These are phyloP conservation scores for Dissoconium aciculare DNA, from an alignment of 2,329 filamentous ascomycete genomes.

Conservation along the genomic window DNA sequence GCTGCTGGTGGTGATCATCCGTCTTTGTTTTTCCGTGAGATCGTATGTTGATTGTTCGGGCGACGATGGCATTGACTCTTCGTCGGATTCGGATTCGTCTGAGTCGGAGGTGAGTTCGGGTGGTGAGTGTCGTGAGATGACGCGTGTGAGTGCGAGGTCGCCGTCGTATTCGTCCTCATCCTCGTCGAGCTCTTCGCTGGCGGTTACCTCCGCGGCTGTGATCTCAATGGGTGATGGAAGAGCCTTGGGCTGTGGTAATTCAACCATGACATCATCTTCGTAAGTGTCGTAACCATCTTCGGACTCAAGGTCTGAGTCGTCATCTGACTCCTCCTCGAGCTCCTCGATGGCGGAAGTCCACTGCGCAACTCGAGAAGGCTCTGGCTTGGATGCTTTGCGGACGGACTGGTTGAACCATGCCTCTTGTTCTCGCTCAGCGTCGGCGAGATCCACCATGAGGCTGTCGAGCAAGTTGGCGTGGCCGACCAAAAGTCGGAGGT, in stretches of 20 bases:
- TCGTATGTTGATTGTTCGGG: constrained; percentile 32
- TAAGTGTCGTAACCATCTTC: constrained; percentile 41
- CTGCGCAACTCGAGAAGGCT: constrained; percentile 60
- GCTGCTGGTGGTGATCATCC: constrained; percentile 31
- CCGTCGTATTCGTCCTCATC: constrained; percentile 35
- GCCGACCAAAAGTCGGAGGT: constrained; percentile 86
- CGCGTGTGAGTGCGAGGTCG: constrained; percentile 28
- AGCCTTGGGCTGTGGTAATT: constrained; percentile 26
- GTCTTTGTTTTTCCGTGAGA: constrained; percentile 31
- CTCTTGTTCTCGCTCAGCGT: constrained; percentile 90
- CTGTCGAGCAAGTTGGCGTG: constrained; percentile 97
- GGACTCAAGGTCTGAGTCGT: constrained; percentile 29
- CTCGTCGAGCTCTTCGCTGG: constrained; percentile 24
- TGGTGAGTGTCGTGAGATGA: constrained; percentile 29
- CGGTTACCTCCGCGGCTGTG: constrained; percentile 29
- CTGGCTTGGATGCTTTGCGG: constrained; percentile 49
- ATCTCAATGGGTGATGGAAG: constrained; percentile 28
- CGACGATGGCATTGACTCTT: constrained; percentile 34
- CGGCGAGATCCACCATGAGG: constrained; percentile 79
- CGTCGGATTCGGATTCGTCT: constrained; percentile 26
- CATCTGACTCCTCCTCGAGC: constrained; percentile 57
- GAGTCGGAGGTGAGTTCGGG: constrained; percentile 36
- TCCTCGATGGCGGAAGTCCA: constrained; percentile 72
- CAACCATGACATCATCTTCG: constrained; percentile 34
- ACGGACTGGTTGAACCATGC: constrained; percentile 96